These are phyloP conservation scores for Lathyrus sativus DNA, from an alignment of 306 rosid species.

Conservation along the genomic window DNA sequence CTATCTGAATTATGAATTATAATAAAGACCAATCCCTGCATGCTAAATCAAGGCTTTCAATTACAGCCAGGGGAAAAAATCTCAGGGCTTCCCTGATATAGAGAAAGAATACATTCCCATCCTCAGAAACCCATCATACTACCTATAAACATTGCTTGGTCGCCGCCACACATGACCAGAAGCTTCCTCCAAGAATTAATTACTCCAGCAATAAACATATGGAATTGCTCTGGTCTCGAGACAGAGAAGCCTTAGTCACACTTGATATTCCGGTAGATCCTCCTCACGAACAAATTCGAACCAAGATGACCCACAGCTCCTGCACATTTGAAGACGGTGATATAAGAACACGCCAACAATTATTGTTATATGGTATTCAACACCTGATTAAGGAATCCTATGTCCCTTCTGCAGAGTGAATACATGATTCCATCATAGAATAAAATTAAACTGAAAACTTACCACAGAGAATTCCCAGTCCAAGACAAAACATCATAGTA, in stretches of 20 bases:
- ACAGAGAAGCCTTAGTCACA: constrained; percentile 68
- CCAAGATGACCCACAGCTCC: constrained; percentile 99
- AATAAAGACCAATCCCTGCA: constrained; percentile 57
- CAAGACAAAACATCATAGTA: constrained; percentile 98
- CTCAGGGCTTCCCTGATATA: constrained; percentile 66
- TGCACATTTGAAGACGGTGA: constrained; percentile 41
- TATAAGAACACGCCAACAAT: constrained; percentile 1
- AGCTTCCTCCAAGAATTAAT: constrained; percentile 52
- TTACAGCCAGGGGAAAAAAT: constrained; percentile 67
- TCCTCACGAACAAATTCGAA: constrained; percentile 94
- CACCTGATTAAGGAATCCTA: constrained; percentile 5
- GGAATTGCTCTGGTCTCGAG: constrained; percentile 56
- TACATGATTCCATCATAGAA: neutral
- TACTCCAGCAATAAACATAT: constrained; percentile 34
- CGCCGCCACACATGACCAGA: constrained; percentile 46
- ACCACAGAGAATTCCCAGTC: constrained; percentile 98
- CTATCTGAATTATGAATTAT: constrained; percentile 46
- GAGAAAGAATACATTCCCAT: constrained; percentile 65
- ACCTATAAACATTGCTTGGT: constrained; percentile 46
- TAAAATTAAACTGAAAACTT: constrained; percentile 44
- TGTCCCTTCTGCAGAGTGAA: constrained; percentile 1
- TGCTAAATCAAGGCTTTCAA: constrained; percentile 78
- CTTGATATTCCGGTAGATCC: constrained; percentile 98
- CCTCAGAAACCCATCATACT: constrained; percentile 57
- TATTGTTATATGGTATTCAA: neutral